A percentile compares a stretch with the other conserved stretches of the same genome.
Evolutionary conservation across 495 filamentous ascomycete species (phyloP).

Genomic region (Talaromyces borbonicus): DNA sequence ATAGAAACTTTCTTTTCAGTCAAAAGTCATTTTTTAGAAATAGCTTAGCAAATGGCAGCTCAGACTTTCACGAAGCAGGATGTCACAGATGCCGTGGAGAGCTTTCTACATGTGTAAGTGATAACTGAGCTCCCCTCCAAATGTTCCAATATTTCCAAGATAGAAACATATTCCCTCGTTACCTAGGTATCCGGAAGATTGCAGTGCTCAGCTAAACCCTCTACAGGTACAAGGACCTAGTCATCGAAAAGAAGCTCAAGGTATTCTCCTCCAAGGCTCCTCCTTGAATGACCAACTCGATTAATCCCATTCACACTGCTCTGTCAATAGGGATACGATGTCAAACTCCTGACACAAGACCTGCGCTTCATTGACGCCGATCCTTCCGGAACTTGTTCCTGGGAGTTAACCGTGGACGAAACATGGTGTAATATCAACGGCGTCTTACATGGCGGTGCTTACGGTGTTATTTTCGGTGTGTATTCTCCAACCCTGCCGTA

Average conservation of each 20-base stretch:
- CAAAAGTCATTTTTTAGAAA: neutral
- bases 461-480: conserved; percentile 30
- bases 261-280: neutral
- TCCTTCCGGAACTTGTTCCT: neutral
- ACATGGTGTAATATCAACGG: conserved; percentile 10
- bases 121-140: neutral
- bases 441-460: conserved; percentile 35
- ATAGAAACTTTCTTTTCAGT: too few species aligned
- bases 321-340: neutral
- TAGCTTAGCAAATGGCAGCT: neutral
- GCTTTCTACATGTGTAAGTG: conserved; percentile 6
- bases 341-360: conserved; percentile 2
- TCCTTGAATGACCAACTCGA: too few species aligned
- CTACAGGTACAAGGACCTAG: conserved; percentile 3
- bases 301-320: neutral
- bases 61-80: conserved; percentile 5
- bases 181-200: neutral
- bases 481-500: neutral
- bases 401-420: conserved; percentile 3
- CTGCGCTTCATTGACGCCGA: conserved; percentile 3
- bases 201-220: neutral
- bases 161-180: too few species aligned
- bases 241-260: neutral
- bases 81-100: neutral
- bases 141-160: neutral